A percentile compares a stretch with the other conserved stretches of the same genome.
phyloP scores from a whole-genome alignment of 345 rosid species.

The Gossypium thurberi region DNA sequence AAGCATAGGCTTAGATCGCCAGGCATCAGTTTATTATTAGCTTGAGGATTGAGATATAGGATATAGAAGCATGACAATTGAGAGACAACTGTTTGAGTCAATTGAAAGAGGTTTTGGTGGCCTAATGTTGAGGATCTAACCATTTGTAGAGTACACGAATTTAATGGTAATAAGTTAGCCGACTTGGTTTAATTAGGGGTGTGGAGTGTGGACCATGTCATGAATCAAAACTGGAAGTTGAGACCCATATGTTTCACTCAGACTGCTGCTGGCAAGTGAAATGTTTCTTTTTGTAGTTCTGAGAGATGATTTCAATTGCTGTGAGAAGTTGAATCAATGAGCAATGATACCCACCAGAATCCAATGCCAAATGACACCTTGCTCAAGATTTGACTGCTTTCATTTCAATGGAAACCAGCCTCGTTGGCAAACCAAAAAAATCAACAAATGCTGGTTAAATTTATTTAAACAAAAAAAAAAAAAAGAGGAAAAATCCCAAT shows the following conservation, averaged over 20 bases:
- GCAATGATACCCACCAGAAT: background rate
- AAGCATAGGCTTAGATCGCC: background rate
- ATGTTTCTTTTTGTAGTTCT: background rate
- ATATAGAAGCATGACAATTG: background rate
- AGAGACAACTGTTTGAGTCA: background rate
- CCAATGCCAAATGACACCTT: background rate
- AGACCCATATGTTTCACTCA: constrained; percentile 12
- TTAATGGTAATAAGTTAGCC: constrained; percentile 8
- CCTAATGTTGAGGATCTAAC: background rate
- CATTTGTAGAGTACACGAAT: constrained; percentile 8
- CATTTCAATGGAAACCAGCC: background rate
- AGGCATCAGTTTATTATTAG: background rate
- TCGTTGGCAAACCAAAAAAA: background rate
- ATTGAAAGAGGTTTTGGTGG: background rate
- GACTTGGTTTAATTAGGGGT: background rate
- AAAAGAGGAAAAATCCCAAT: too few relatives aligned
- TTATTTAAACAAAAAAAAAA: too few relatives aligned
- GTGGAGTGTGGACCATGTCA: constrained; percentile 18
- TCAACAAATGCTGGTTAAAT: too few relatives aligned
- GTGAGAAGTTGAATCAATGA: background rate
- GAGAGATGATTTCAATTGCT: background rate
- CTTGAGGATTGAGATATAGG: background rate
- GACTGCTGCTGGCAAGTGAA: background rate
- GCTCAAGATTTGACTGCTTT: background rate
- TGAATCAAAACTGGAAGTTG: background rate